Conservation (phyloP, 768 basidiomycete genomes). For the Lactarius tabidus region DNA sequence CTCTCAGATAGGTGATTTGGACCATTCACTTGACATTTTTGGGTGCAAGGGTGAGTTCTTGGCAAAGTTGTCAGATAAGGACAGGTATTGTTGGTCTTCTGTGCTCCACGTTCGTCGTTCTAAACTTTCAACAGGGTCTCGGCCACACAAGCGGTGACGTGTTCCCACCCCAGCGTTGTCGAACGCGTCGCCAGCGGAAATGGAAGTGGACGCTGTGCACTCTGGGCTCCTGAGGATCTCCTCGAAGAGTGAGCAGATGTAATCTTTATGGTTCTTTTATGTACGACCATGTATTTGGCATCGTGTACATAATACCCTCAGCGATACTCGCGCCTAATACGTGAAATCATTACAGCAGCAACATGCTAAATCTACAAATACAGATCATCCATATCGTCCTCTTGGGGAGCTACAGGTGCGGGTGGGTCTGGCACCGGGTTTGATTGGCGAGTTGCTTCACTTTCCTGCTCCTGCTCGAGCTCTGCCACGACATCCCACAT, state of each 20-base stretch:
- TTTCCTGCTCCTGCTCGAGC: constrained; percentile 37
- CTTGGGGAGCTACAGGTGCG: constrained; percentile 8
- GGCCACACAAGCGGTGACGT: constrained; percentile 88
- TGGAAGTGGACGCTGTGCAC: constrained; percentile 70
- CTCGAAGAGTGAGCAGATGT: background rate
- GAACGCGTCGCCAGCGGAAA: constrained; percentile 77
- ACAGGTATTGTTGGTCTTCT: constrained; percentile 42
- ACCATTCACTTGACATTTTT: constrained; percentile 71
- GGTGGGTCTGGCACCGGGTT: constrained; percentile 2
- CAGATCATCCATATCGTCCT: constrained; percentile 55
- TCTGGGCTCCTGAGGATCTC: constrained; percentile 60
- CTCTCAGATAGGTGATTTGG: constrained; percentile 68
- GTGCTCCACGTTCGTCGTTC: background rate
- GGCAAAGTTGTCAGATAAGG: constrained; percentile 51
- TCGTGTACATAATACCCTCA: background rate
- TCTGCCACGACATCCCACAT: constrained; percentile 70
- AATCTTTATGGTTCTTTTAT: background rate
- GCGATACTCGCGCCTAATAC: background rate
- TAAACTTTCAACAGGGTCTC: constrained; percentile 50
- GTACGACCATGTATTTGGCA: background rate
- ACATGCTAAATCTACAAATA: constrained; percentile 37
- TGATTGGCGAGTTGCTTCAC: background rate
- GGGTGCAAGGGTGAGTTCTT: constrained; percentile 75
- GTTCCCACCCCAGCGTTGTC: constrained; percentile 71
- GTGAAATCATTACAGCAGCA: background rate